Percentiles rank a stretch among this genome's conserved stretches.
phyloP scores from a whole-genome alignment of 192 early-diverging fungal species.

The Coemansia sp. region DNA sequence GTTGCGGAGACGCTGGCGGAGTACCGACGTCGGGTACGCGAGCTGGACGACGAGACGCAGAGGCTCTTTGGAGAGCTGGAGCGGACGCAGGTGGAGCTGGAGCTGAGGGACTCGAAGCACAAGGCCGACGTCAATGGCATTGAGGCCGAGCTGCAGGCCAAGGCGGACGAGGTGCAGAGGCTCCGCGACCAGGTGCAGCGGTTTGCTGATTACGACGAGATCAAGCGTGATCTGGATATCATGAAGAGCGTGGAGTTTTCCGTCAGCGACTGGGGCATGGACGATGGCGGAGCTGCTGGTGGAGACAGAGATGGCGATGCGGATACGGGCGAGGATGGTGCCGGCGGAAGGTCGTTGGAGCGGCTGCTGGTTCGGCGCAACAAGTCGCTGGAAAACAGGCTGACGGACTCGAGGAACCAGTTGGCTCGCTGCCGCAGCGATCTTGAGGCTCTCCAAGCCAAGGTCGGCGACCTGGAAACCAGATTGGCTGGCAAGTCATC shows the following conservation, averaged over 20 bases:
- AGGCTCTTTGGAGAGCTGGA: conserved; percentile 34
- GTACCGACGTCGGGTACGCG: conserved; percentile 32
- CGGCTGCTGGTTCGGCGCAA: conserved; percentile 79
- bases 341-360: conserved; percentile 59
- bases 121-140: conserved; percentile 11
- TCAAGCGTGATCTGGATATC: conserved; percentile 83
- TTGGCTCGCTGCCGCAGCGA: conserved; percentile 54
- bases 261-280: conserved; percentile 48
- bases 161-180: conserved; percentile 63
- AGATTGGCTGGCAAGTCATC: not conserved
- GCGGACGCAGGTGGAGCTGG: conserved; percentile 39
- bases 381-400: conserved; percentile 73
- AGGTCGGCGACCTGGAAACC: not conserved
- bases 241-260: conserved; percentile 70
- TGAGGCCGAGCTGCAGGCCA: conserved; percentile 31
- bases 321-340: conserved; percentile 35
- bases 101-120: conserved; percentile 22
- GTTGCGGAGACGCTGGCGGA: conserved; percentile 45
- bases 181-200: conserved; percentile 57
- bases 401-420: conserved; percentile 53
- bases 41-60: conserved; percentile 39
- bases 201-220: conserved; percentile 81
- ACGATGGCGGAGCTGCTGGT: conserved; percentile 48
- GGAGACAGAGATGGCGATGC: conserved; percentile 31
- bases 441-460: conserved; percentile 23